Evolutionary conservation across 495 filamentous ascomycete species (phyloP).

Genomic region (Copromyces sp.): DNA sequence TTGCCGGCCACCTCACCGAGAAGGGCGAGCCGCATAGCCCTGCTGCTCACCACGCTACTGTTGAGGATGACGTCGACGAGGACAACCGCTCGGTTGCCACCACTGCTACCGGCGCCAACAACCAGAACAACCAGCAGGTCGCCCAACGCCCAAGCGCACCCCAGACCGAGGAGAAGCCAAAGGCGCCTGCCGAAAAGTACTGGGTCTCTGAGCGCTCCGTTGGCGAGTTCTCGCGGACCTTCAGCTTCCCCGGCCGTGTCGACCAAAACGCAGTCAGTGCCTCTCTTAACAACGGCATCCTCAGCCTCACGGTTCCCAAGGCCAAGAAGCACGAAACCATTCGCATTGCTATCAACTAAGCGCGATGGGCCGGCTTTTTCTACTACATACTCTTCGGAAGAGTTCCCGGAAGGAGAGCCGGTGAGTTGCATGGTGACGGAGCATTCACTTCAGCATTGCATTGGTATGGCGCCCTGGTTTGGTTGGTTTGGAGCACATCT

Average conservation of each 20-base stretch:
- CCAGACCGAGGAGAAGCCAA: constrained; percentile 15
- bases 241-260: constrained; percentile 64
- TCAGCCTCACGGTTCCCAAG: constrained; percentile 70
- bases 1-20: not conserved
- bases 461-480: not conserved
- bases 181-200: constrained; percentile 45
- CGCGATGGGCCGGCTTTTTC: not conserved
- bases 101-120: constrained; percentile 10
- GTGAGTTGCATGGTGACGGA: not conserved
- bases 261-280: constrained; percentile 73
- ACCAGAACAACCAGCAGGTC: constrained; percentile 14
- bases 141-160: not conserved
- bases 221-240: constrained; percentile 70
- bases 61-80: constrained; percentile 20
- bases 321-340: constrained; percentile 33
- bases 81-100: constrained; percentile 1
- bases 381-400: not conserved
- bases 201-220: constrained; percentile 74
- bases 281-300: constrained; percentile 46
- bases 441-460: not conserved
- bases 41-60: constrained; percentile 29
- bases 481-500: not conserved
- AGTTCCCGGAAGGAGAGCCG: not conserved
- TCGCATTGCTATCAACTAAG: constrained; percentile 10
- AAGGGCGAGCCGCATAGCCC: constrained; percentile 20